Conservation (phyloP, 2,329 filamentous ascomycete genomes). For the Hymenoscyphus infarciens region DNA sequence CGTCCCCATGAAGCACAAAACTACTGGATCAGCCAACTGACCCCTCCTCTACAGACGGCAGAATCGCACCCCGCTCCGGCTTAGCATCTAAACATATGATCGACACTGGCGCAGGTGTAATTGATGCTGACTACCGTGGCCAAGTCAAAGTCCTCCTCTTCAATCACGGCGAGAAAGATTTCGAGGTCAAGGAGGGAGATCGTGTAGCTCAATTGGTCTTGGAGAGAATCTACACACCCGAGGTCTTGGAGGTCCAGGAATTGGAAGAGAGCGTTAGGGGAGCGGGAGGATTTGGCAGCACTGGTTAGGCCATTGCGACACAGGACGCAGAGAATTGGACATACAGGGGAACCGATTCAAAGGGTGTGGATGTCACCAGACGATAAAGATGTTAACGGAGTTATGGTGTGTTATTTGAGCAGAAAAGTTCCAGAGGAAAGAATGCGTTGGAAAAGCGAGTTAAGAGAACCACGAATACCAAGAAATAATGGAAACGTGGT, state of each 20-base stretch:
- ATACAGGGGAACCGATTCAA: not conserved
- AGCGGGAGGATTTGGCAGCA: constrained; percentile 88
- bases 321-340: not conserved
- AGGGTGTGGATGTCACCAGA: not conserved
- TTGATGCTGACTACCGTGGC: constrained; percentile 95
- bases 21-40: not conserved
- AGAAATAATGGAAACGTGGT: not conserved
- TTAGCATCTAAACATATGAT: constrained; percentile 94
- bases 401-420: not conserved
- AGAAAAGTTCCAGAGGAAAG: not conserved
- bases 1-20: not conserved
- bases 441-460: not conserved
- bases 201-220: constrained; percentile 90
- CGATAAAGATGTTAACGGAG: not conserved
- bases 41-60: constrained; percentile 60
- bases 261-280: constrained; percentile 88
- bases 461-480: not conserved
- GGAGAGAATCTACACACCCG: constrained; percentile 91
- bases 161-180: constrained; percentile 83
- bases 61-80: constrained; percentile 85
- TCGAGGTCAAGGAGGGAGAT: constrained; percentile 78
- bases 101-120: constrained; percentile 92
- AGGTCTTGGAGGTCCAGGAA: constrained; percentile 83
- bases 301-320: constrained; percentile 49
- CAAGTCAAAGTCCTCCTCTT: constrained; percentile 93